Percentiles rank a stretch among this genome's conserved stretches.
These are phyloP conservation scores for Tothia fuscella DNA, from an alignment of 2,329 filamentous ascomycete species.

Conservation along the genomic window DNA sequence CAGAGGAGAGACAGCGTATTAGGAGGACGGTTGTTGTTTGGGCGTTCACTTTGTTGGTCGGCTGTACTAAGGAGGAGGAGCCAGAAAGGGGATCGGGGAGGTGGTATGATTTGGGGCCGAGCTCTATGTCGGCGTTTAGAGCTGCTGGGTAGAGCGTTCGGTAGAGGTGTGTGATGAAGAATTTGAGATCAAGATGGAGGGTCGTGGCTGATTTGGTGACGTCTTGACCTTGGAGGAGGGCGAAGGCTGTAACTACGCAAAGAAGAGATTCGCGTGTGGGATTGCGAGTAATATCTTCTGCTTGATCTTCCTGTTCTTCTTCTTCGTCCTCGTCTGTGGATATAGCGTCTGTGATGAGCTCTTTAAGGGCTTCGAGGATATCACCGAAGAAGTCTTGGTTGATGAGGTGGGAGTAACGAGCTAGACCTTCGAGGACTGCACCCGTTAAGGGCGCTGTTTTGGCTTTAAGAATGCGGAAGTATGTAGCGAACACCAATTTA, in stretches of 20 bases:
- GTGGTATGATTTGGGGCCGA: constrained; percentile 60
- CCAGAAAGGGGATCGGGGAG: constrained; percentile 51
- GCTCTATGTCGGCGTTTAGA: constrained; percentile 75
- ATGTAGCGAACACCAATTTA: constrained; percentile 88
- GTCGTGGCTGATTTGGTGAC: constrained; percentile 70
- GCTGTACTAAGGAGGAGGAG: constrained; percentile 23
- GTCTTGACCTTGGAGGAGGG: constrained; percentile 90
- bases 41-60: constrained; percentile 71
- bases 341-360: constrained; percentile 67
- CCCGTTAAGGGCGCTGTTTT: constrained; percentile 80
- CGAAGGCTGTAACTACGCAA: constrained; percentile 91
- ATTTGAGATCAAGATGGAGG: constrained; percentile 82
- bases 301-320: constrained; percentile 37
- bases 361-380: constrained; percentile 83
- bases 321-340: constrained; percentile 34
- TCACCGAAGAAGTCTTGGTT: constrained; percentile 99
- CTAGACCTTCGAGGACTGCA: constrained; percentile 87
- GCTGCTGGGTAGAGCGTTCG: constrained; percentile 68
- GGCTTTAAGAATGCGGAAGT: constrained; percentile 87
- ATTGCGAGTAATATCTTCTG: constrained; percentile 50
- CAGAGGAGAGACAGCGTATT: constrained; percentile 70
- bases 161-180: constrained; percentile 93
- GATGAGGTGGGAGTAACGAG: constrained; percentile 90
- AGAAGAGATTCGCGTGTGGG: constrained; percentile 77
- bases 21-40: constrained; percentile 90